A percentile compares a stretch with the other conserved stretches of the same genome.
Evolutionary conservation across 2,329 filamentous ascomycete species (phyloP).

Genomic region (Epichloe aotearoae): DNA sequence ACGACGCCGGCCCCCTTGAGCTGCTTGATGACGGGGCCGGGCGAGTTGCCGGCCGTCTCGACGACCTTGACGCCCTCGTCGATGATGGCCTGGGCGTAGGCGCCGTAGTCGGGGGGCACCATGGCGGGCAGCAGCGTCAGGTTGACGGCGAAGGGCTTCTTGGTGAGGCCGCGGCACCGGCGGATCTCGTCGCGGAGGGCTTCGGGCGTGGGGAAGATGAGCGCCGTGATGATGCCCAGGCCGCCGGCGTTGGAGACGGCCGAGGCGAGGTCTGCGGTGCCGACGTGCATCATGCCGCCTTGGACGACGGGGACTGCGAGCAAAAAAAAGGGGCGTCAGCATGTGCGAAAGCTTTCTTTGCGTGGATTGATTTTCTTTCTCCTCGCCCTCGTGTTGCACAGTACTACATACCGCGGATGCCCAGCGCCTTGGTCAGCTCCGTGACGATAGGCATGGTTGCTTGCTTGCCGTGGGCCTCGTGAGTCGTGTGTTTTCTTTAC

Average conservation of each 20-base stretch:
- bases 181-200: conserved; percentile 89
- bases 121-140: conserved; percentile 85
- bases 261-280: conserved; percentile 64
- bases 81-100: conserved; percentile 84
- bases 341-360: neutral
- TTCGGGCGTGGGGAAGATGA: conserved; percentile 86
- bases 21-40: conserved; percentile 78
- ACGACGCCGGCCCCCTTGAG: conserved; percentile 69
- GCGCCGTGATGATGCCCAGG: conserved; percentile 68
- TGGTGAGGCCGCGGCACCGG: conserved; percentile 67
- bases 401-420: conserved; percentile 33
- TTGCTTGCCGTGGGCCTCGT: neutral
- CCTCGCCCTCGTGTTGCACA: neutral
- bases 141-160: conserved; percentile 80
- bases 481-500: no score
- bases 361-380: neutral
- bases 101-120: conserved; percentile 86
- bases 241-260: conserved; percentile 74
- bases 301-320: conserved; percentile 62
- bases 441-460: conserved; percentile 42
- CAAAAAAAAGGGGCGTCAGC: neutral
- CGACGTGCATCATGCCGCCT: conserved; percentile 79
- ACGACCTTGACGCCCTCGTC: conserved; percentile 87
- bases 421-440: conserved; percentile 42
- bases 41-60: conserved; percentile 80